phyloP scores from a whole-genome alignment of 2,329 filamentous ascomycete species.

The Verruconis gallopava region DNA sequence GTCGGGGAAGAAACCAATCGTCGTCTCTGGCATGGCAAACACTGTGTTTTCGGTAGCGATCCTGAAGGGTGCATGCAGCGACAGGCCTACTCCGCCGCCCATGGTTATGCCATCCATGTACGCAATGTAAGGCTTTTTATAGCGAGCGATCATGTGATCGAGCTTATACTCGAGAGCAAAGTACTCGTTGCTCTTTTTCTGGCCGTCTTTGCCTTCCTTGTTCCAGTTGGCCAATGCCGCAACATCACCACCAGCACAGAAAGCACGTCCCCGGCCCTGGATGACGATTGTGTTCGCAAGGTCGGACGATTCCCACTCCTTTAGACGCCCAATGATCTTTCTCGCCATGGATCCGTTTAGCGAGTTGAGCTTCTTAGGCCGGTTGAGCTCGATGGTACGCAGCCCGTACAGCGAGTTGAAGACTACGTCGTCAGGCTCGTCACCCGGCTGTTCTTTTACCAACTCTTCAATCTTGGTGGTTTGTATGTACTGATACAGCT shows the following conservation, averaged over 20 bases:
- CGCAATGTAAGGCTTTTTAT: conserved; percentile 81
- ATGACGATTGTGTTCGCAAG: conserved; percentile 86
- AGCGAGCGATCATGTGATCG: conserved; percentile 89
- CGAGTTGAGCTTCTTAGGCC: conserved; percentile 81
- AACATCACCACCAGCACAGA: conserved; percentile 93
- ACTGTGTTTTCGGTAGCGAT: conserved; percentile 92
- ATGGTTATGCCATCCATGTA: conserved; percentile 98
- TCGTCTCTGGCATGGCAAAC: conserved; percentile 98
- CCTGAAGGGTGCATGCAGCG: conserved; percentile 86
- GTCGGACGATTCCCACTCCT: conserved; percentile 91
- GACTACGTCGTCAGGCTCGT: conserved; percentile 80
- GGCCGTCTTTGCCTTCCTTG: conserved; percentile 51
- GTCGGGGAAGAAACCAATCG: conserved; percentile 96
- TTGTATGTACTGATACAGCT: conserved; percentile 17
- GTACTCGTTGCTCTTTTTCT: conserved; percentile 66
- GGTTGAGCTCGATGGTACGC: conserved; percentile 85
- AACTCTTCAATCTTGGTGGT: conserved; percentile 16
- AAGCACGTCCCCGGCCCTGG: conserved; percentile 75
- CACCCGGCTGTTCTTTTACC: conserved; percentile 45
- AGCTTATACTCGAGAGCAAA: conserved; percentile 94
- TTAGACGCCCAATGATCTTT: conserved; percentile 79
- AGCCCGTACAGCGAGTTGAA: conserved; percentile 84
- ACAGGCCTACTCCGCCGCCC: conserved; percentile 91
- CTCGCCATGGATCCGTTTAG: conserved; percentile 88
- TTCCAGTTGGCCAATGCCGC: conserved; percentile 64